Conservation (phyloP, 345 rosid species). For the Rubroshorea leprosula region DNA sequence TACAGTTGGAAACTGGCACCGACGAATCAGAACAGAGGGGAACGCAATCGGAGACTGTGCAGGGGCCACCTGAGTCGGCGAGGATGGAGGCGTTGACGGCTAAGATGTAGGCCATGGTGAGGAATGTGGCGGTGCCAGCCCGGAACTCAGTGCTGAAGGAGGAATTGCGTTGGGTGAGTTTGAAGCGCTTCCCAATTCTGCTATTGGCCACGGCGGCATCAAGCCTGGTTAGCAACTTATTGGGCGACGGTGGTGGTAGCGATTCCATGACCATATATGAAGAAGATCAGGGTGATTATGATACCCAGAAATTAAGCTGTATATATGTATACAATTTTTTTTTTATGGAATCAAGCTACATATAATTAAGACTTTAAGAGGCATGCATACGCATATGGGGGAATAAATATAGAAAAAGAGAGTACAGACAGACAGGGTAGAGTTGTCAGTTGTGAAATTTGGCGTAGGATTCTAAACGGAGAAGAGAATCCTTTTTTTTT, state of each 20-base stretch:
- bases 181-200: constrained; percentile 67
- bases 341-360: too few species aligned
- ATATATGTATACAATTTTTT: too few species aligned
- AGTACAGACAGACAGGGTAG: too few species aligned
- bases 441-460: too few species aligned
- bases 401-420: too few species aligned
- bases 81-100: constrained; percentile 97
- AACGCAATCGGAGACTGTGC: constrained; percentile 79
- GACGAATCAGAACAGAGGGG: constrained; percentile 68
- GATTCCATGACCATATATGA: constrained; percentile 19
- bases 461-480: too few species aligned
- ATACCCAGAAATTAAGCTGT: too few species aligned
- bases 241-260: constrained; percentile 16
- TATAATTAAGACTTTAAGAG: too few species aligned
- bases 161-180: constrained; percentile 60
- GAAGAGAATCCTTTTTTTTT: too few species aligned
- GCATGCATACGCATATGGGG: too few species aligned
- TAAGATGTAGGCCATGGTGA: constrained; percentile 96
- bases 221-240: constrained; percentile 40
- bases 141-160: constrained; percentile 94
- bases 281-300: too few species aligned
- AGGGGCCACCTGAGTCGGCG: constrained; percentile 90
- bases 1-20: constrained; percentile 46
- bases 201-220: constrained; percentile 46
- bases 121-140: constrained; percentile 91